phyloP scores from a whole-genome alignment of 192 early-diverging fungal genomes.

The Linderina pennispora region DNA sequence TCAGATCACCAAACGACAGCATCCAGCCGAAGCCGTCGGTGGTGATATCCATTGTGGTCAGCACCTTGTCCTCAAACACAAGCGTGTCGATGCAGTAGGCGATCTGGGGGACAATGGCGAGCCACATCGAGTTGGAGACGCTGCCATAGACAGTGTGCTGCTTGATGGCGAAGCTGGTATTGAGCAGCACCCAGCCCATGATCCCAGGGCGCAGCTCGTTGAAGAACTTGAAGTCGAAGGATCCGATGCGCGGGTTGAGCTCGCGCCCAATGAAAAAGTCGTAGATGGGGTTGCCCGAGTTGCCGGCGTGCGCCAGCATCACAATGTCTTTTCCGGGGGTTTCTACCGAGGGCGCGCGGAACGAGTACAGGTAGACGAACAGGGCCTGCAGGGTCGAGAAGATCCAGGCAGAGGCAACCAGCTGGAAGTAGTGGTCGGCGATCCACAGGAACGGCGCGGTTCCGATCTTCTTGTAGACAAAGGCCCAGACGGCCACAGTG shows the following conservation, averaged over 20 bases:
- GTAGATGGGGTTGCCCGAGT: conserved; percentile 86
- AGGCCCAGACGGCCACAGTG: conserved; percentile 40
- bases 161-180: conserved; percentile 67
- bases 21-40: conserved; percentile 96
- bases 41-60: conserved; percentile 98
- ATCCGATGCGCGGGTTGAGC: conserved; percentile 82
- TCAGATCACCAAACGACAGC: conserved; percentile 71
- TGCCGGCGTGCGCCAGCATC: conserved; percentile 77
- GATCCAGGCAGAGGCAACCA: conserved; percentile 62
- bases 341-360: conserved; percentile 43
- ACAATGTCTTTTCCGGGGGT: conserved; percentile 34
- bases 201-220: conserved; percentile 90
- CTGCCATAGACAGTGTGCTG: conserved; percentile 64
- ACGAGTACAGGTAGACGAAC: conserved; percentile 71
- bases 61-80: conserved; percentile 57
- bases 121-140: conserved; percentile 70
- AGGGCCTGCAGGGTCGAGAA: conserved; percentile 60
- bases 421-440: conserved; percentile 68
- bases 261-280: conserved; percentile 97
- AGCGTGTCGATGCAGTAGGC: conserved; percentile 86
- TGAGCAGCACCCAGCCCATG: conserved; percentile 83
- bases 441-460: conserved; percentile 67
- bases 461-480: conserved; percentile 48
- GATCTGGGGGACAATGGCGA: conserved; percentile 70
- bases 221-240: conserved; percentile 90